Evolutionary conservation across 257 asterid species (phyloP), one percentile per base, ranked within the genome.

Genomic region (Solanum okadae): DNA sequence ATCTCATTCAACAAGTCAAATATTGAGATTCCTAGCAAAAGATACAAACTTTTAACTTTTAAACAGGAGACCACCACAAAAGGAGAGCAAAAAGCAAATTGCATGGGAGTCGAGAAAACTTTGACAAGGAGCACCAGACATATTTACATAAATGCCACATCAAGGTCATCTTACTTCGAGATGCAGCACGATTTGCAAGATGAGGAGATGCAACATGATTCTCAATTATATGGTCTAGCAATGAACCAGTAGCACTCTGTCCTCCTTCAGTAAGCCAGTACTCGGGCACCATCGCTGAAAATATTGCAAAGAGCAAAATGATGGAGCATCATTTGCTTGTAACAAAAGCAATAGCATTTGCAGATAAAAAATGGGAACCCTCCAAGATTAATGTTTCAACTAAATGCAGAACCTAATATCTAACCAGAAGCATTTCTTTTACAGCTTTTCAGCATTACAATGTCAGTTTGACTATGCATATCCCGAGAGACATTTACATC

Each of bases 191-290:
- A 89, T 97, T 96, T 25, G 98, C 99, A 73, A 97, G 94, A 81
- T 72, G 91, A 22, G 94, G 94, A 72, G 98, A 94, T 89, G 99
- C 98, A 90, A 90, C 95, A 89, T 97, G 99, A 90, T 89, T 93
- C 92, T 96, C 96, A 85, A 97, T 91, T 68, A 96, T 87, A 91
- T 96, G 79, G 88, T 97, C 99, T 87, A 97, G 92, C 87, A 96
- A 91, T 88, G 98, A 94, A 84, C 99, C 99, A 82, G 98, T 95
- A 86, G 99, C 99, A 88, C 99, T 97, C 94, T 97, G 99, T 59
- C 99, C 99, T 83, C 99, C 99, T 94, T 97, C 99, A 5, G 99
- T 95, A 35, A 97, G 98, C 99, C 99, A 97, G 93, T 92, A 97
- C 90, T 94, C 98, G 79, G 99, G 99, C 89, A 97, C 95, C 99